Conservation (phyloP, 1,284 basidiomycete species). For the Phlebopus sp. region DNA sequence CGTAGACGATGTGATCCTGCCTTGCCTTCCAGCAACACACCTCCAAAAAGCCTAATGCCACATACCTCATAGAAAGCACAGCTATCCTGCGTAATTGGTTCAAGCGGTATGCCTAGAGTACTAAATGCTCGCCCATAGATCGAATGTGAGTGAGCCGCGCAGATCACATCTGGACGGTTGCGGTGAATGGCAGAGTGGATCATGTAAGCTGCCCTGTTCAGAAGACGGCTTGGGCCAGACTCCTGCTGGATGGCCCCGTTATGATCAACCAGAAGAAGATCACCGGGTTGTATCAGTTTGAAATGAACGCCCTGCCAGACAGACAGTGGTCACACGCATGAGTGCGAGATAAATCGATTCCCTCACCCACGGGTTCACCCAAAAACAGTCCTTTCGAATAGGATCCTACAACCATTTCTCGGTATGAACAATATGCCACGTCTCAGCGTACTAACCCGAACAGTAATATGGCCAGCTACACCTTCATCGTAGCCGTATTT, state of each 20-base stretch:
- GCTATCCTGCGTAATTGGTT: constrained; percentile 50
- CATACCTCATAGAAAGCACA: constrained; percentile 43
- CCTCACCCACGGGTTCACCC: constrained; percentile 50
- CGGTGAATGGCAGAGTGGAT: constrained; percentile 56
- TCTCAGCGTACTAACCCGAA: constrained; percentile 36
- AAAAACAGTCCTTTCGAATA: constrained; percentile 50
- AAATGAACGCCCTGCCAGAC: constrained; percentile 41
- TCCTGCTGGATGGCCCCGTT: constrained; percentile 43
- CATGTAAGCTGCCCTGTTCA: constrained; percentile 49
- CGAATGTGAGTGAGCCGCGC: constrained; percentile 65
- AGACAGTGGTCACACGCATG: constrained; percentile 7
- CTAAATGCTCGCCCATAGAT: constrained; percentile 63
- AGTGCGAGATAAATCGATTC: not conserved
- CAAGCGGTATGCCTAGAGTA: constrained; percentile 53
- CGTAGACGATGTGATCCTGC: constrained; percentile 40
- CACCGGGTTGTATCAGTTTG: constrained; percentile 42
- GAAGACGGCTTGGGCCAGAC: constrained; percentile 37
- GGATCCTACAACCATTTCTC: constrained; percentile 36
- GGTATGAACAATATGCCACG: no score
- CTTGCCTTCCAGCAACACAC: constrained; percentile 15
- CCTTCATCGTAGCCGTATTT: constrained; percentile 60
- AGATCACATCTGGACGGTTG: constrained; percentile 59
- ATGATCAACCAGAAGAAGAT: constrained; percentile 49
- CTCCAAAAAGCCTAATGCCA: not conserved
- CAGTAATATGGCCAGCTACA: constrained; percentile 63